Percentiles rank a stretch among this genome's conserved stretches.
phyloP scores from a whole-genome alignment of 116 monocot genomes.

The Phalaenopsis hybrid region DNA sequence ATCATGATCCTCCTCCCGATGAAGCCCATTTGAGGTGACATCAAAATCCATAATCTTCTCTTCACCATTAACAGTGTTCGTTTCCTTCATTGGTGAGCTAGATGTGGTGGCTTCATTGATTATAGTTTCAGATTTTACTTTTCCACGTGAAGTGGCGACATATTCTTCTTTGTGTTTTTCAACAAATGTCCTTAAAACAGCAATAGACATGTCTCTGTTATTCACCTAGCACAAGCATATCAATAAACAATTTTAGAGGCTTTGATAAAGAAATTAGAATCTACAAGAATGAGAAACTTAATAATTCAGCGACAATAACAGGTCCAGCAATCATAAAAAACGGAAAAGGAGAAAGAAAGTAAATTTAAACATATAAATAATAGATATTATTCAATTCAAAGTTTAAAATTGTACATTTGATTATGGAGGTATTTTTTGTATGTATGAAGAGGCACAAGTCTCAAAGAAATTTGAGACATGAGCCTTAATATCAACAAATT shows the following conservation, averaged over 20 bases:
- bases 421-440: too few relatives aligned
- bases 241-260: background rate
- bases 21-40: slow-evolving; percentile 17
- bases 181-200: slow-evolving; percentile 18
- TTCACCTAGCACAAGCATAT: slow-evolving; percentile 10
- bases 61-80: slow-evolving; percentile 4
- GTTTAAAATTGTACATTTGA: too few relatives aligned
- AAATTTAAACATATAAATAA: too few relatives aligned
- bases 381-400: too few relatives aligned
- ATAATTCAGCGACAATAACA: too few relatives aligned
- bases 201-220: slow-evolving; percentile 22
- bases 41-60: slow-evolving; percentile 9
- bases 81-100: slow-evolving; percentile 12
- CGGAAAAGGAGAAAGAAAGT: background rate
- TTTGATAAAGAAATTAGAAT: background rate
- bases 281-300: background rate
- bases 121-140: slow-evolving; percentile 21
- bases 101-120: slow-evolving; percentile 14
- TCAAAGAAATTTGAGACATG: too few relatives aligned
- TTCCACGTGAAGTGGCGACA: slow-evolving; percentile 33
- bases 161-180: slow-evolving; percentile 59
- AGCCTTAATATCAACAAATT: too few relatives aligned
- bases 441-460: too few relatives aligned
- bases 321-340: background rate
- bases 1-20: slow-evolving; percentile 7